Conservation (phyloP, 805 yeast genomes). For the Candida sphagnicola region DNA sequence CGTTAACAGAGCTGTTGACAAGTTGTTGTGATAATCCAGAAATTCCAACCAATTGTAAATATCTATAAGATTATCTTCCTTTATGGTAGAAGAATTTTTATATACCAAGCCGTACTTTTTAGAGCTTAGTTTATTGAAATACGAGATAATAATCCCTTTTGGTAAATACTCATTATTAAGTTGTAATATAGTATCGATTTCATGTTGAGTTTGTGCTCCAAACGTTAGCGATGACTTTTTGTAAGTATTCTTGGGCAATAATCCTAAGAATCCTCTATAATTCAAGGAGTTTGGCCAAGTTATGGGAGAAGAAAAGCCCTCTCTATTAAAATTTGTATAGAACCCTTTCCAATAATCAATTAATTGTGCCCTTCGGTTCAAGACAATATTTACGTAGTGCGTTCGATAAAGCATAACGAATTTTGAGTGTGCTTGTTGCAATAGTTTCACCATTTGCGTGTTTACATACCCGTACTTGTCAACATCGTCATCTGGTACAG, state of each 20-base stretch:
- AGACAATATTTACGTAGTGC: constrained; percentile 14
- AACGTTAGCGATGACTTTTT: constrained; percentile 27
- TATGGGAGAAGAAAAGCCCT: constrained; percentile 17
- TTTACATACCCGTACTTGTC: constrained; percentile 16
- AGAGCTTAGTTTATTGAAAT: constrained; percentile 19
- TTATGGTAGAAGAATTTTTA: constrained; percentile 6
- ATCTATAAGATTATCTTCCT: constrained; percentile 13
- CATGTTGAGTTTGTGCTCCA: constrained; percentile 10
- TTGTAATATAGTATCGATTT: constrained; percentile 16
- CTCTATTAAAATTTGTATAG: constrained; percentile 20
- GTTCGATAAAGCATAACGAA: constrained; percentile 27
- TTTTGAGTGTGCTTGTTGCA: constrained; percentile 17
- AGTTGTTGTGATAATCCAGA: constrained; percentile 23
- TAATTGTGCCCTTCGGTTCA: constrained; percentile 12
- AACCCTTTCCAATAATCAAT: constrained; percentile 28
- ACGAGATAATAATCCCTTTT: constrained; percentile 25
- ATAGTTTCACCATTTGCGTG: constrained; percentile 22
- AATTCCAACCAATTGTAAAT: constrained; percentile 31
- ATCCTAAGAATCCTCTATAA: constrained; percentile 33
- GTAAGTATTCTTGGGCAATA: constrained; percentile 17
- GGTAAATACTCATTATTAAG: constrained; percentile 10
- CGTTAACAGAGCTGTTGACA: constrained; percentile 14
- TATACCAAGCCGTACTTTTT: constrained; percentile 32
- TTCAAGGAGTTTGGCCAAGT: constrained; percentile 35
- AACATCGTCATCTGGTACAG: constrained; percentile 11